A percentile compares a stretch with the other conserved stretches of the same genome.
Conservation (phyloP, 2,329 filamentous ascomycete species). For the Aspergillus pseudotamarii region DNA sequence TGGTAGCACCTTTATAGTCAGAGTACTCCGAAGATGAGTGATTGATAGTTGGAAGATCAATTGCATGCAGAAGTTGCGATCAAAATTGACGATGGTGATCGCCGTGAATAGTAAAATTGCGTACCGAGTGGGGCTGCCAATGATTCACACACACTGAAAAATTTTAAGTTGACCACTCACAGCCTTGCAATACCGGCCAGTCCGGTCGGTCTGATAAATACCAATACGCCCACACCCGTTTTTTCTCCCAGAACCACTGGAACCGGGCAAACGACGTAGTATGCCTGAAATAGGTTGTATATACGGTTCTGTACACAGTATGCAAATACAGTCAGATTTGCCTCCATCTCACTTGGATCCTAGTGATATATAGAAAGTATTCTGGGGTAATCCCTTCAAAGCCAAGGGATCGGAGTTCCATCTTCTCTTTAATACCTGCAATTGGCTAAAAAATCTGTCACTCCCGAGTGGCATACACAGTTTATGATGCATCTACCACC, state of each 20-base stretch:
- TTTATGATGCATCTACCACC: not conserved
- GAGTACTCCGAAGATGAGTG: not conserved
- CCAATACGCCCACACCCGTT: not conserved
- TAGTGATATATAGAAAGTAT: too few relatives aligned
- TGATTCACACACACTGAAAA: slow-evolving; percentile 19
- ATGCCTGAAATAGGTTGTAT: not conserved
- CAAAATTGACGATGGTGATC: slow-evolving; percentile 10
- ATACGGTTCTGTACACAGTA: not conserved
- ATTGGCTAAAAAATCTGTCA: not conserved
- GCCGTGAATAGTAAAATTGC: slow-evolving; percentile 7
- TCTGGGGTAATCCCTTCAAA: too few relatives aligned
- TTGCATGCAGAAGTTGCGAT: not conserved
- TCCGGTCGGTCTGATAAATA: not conserved
- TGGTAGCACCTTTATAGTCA: not conserved
- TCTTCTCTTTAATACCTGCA: too few relatives aligned
- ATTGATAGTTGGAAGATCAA: not conserved
- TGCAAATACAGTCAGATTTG: not conserved
- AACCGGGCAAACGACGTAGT: not conserved
- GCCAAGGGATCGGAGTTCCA: too few relatives aligned
- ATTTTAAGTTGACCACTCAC: slow-evolving; percentile 6
- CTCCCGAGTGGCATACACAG: too few relatives aligned
- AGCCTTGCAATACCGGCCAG: not conserved
- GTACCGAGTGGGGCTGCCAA: slow-evolving; percentile 12
- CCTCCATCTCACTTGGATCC: not conserved
- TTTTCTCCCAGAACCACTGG: not conserved